Conservation (phyloP, 306 rosid genomes). For the Parietaria judaica region DNA sequence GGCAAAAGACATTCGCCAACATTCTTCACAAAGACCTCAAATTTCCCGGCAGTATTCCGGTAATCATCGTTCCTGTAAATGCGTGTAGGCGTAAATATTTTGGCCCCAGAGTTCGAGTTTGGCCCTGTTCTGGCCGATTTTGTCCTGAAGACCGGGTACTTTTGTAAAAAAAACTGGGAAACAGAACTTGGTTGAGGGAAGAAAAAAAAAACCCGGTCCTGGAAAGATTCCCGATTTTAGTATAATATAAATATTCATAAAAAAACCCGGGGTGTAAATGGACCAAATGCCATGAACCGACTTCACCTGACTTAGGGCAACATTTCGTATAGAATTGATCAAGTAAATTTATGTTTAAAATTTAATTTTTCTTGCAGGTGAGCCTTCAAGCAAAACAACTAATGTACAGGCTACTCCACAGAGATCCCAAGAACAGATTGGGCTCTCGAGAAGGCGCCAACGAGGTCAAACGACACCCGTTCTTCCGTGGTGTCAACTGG, state of each 20-base stretch:
- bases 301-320: background rate
- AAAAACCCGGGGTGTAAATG: too few relatives aligned
- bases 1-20: conserved; percentile 85
- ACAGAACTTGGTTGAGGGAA: too few relatives aligned
- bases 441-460: conserved; percentile 78
- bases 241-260: too few relatives aligned
- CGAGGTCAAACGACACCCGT: conserved; percentile 76
- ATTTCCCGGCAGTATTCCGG: conserved; percentile 73
- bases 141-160: too few relatives aligned
- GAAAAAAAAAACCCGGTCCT: too few relatives aligned
- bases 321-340: background rate
- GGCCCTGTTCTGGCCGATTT: too few relatives aligned
- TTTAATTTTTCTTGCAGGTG: conserved; percentile 39
- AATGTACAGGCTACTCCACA: conserved; percentile 62
- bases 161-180: too few relatives aligned
- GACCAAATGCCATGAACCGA: too few relatives aligned
- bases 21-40: conserved; percentile 95
- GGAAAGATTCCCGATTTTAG: too few relatives aligned
- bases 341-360: background rate
- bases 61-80: background rate
- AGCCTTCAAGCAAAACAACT: conserved; percentile 69
- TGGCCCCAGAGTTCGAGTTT: too few relatives aligned
- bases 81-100: too few relatives aligned
- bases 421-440: conserved; percentile 79
- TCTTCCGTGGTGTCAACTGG: conserved; percentile 80